phyloP scores from a whole-genome alignment of 306 rosid genomes.

The Prunus campanulata region DNA sequence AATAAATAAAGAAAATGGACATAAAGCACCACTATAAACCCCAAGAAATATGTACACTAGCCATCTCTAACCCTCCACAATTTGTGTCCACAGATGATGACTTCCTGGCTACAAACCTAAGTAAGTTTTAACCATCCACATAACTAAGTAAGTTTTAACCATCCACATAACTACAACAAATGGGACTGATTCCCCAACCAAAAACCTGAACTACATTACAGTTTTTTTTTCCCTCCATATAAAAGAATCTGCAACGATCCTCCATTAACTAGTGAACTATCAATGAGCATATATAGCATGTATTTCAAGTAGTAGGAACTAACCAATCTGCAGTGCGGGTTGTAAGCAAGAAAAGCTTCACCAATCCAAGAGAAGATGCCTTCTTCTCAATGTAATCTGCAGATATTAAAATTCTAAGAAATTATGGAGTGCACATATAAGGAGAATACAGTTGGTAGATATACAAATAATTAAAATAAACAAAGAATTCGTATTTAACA shows the following conservation, averaged over 20 bases:
- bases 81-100: background rate
- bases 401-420: conserved; percentile 7
- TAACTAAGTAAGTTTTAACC: background rate
- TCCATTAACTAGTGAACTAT: background rate
- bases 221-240: background rate
- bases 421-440: background rate
- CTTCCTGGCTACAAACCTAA: background rate
- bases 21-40: background rate
- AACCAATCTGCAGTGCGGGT: conserved; percentile 96
- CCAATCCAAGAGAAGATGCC: conserved; percentile 72
- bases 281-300: background rate
- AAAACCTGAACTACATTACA: background rate
- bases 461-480: background rate
- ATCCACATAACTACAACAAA: background rate
- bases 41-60: background rate
- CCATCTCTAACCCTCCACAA: background rate
- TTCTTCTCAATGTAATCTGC: conserved; percentile 92
- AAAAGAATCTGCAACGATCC: background rate
- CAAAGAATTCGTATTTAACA: no score
- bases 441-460: background rate
- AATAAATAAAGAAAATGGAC: background rate
- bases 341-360: conserved; percentile 82
- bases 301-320: conserved; percentile 14
- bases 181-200: no score
- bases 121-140: background rate